Evolutionary conservation across 306 rosid species (phyloP), one percentile per base, ranked within the genome.

Genomic region (barrel medic (Medicago truncatula)): DNA sequence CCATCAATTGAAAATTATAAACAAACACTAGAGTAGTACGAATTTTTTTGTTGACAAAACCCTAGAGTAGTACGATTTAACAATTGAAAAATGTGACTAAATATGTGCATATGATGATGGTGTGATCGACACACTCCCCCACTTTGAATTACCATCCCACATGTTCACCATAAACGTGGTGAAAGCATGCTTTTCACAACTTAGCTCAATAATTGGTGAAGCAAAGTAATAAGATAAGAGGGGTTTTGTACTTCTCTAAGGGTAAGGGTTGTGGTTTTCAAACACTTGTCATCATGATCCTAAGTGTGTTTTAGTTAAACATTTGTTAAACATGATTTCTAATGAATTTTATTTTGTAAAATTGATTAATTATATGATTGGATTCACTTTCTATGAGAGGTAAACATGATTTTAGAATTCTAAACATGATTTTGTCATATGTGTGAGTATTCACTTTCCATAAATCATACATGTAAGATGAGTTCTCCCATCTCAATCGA

Each of bases 161-260:
- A 82, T 87, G 94, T 77, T 86, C 83, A 72, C 64, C 78, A 79
- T 82, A 74, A 84, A 77, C 85, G 57, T 79, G 84, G 76, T 83
- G 74, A 58, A 69, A 43, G 71, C 56, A 67, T 87, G 86, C 91
- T 80, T 84, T 80, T 81, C 67, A 60, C 79, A 36, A 69, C 81
- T 43, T 77, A 53, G 81, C 69, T 78, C 91, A 89, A 89, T 90
- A 73, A 90, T 90, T 85, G 91, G 85, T 77, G 81, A 67, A 70
- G 70, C 61, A 67, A 72, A 75, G 41, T 76, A 73, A 63, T 83
- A 82, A 83, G 68, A 69, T 79, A 82, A 66, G 31, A 70, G 79
- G 58, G 58, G 3, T 4, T 40, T 65, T 62, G 57, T 50, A 50
- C 57, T 67, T 84, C 54, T 77, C 54, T 73, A 54, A 39, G 63